These are phyloP conservation scores for Chalaropsis thielavioides DNA, from an alignment of 2,329 filamentous ascomycete species.

Conservation along the genomic window DNA sequence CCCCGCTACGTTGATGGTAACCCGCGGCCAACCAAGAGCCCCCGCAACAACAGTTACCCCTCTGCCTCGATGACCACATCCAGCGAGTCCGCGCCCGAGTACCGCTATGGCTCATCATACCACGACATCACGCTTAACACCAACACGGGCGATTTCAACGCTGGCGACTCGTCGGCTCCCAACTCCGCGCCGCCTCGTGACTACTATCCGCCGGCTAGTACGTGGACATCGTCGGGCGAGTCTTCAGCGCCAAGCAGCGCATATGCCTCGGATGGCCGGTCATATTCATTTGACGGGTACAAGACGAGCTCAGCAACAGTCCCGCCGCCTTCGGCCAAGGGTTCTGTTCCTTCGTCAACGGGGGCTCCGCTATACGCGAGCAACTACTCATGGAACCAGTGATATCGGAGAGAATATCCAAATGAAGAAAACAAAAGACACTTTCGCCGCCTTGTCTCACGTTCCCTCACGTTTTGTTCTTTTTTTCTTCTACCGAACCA, in stretches of 20 bases:
- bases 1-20: conserved; percentile 44
- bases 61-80: conserved; percentile 35
- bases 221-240: conserved; percentile 30
- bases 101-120: conserved; percentile 40
- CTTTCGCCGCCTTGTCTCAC: background rate
- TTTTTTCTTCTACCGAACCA: conserved; percentile 1
- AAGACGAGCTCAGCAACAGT: conserved; percentile 26
- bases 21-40: conserved; percentile 41
- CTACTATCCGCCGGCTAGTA: conserved; percentile 38
- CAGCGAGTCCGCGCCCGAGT: conserved; percentile 38
- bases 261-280: conserved; percentile 22
- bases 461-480: conserved; percentile 4
- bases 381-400: conserved; percentile 45
- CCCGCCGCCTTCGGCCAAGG: conserved; percentile 26
- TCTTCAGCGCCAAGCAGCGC: conserved; percentile 10
- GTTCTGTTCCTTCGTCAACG: conserved; percentile 10
- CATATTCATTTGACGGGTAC: conserved; percentile 39
- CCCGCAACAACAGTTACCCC: conserved; percentile 39
- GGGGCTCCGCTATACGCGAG: conserved; percentile 28
- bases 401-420: conserved; percentile 21
- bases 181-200: conserved; percentile 29
- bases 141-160: conserved; percentile 19
- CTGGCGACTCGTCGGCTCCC: conserved; percentile 23
- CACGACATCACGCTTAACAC: conserved; percentile 23
- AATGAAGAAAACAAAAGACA: no score